Evolutionary conservation across 2,329 filamentous ascomycete genomes (phyloP), one percentile per base, ranked within the genome.

Genomic region (Aureobasidium uvarum): DNA sequence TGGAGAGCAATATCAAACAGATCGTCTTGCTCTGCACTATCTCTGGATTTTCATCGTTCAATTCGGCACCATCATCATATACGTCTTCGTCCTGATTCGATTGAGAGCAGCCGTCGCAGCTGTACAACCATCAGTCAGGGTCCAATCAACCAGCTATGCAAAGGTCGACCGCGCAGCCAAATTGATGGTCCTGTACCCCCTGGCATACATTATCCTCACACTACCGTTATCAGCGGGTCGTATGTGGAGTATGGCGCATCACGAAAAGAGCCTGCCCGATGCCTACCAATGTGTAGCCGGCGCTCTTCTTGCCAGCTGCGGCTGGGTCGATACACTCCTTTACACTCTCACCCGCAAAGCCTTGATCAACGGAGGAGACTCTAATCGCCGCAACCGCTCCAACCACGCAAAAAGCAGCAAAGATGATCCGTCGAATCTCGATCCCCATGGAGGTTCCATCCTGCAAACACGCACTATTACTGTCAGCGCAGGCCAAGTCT

Each of bases 161-260:
- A 67, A 67, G 25, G 72, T 75, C 39, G 73, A 74, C 43, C 74
- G 73, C 16, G 79, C 81, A 48, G 76, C 81, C 5, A 79, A 84
- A 14, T 85, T 89, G 68, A 84, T 85, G 82, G 77, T 89, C 25
- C 80, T 89, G 6, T 90, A 91, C 67, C 88, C 88, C 0, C 72
- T 88, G 68, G 86, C 90, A 67, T 90, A 90, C 72, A 81, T 89
- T 5, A 70, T 88, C n/a, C 88, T 87, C 72, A 90, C 88, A 0
- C 79, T 87, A 0, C 88, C 88, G 0, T 78, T 91, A 0, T 87
- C 87, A 2, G 80, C 84, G 0, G 85, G 86, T 8, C 84, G 88
- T 67, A 86, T 90, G 71, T 82, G 83, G 18, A 81, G 81, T 23
- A 88, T 90, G 83, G 81, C 83, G 0, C 83, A 84, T 0, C 75